A percentile compares a stretch with the other conserved stretches of the same genome.
phyloP scores from a whole-genome alignment of 495 filamentous ascomycete species.

The Lasiosphaeriaceae sp. region DNA sequence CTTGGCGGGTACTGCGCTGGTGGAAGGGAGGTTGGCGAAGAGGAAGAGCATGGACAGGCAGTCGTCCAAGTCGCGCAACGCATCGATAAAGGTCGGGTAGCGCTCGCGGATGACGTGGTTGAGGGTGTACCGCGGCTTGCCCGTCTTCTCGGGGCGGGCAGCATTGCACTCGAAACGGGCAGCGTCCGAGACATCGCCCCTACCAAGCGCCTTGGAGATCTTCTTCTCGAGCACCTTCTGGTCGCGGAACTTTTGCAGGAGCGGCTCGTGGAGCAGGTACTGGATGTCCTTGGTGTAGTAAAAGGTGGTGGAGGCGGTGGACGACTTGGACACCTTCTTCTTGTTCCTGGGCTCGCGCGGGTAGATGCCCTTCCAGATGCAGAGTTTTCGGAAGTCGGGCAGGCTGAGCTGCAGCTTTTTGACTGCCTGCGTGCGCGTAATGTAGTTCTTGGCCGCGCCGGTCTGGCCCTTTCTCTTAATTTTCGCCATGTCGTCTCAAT shows the following conservation, averaged over 20 bases:
- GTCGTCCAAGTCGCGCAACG: conserved; percentile 91
- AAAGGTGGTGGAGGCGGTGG: conserved; percentile 88
- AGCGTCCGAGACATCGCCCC: conserved; percentile 86
- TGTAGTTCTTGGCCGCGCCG: conserved; percentile 96
- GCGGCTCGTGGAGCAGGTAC: conserved; percentile 92
- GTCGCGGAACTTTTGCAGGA: conserved; percentile 93
- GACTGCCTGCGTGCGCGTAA: conserved; percentile 92
- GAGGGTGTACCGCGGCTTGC: conserved; percentile 78
- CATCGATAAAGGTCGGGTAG: conserved; percentile 95
- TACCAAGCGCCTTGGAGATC: conserved; percentile 83
- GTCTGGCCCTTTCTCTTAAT: conserved; percentile 96
- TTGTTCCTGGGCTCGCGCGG: conserved; percentile 92
- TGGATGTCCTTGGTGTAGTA: conserved; percentile 99
- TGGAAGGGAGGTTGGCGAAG: conserved; percentile 93
- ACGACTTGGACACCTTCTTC: conserved; percentile 91
- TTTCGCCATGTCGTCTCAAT: conserved; percentile 58
- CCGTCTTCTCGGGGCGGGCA: conserved; percentile 74
- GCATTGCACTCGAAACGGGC: conserved; percentile 56
- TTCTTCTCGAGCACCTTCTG: conserved; percentile 96
- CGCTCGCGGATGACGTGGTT: conserved; percentile 97
- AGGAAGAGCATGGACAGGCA: conserved; percentile 95
- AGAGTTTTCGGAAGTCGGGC: conserved; percentile 93
- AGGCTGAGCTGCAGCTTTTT: conserved; percentile 96
- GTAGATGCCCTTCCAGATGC: conserved; percentile 99
- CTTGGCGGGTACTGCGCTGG: conserved; percentile 79